Percentiles rank a stretch among this genome's conserved stretches.
Evolutionary conservation across 176 grass and related monocot species (phyloP).

Genomic region (Carex kokanica): DNA sequence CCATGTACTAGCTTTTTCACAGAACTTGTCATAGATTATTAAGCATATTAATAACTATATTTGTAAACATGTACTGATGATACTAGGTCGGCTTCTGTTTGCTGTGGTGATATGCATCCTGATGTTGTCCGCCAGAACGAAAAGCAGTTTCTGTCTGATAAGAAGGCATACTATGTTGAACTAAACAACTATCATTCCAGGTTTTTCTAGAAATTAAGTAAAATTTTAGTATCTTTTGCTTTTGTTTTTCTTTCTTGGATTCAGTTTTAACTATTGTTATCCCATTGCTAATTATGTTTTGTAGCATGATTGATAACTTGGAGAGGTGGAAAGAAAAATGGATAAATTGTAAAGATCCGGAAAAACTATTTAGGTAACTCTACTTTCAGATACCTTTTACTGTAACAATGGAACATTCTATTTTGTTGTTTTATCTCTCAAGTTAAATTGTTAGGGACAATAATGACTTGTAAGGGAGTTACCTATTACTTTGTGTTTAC

Average conservation of each 20-base stretch:
- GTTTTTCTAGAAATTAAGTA: constrained; percentile 31
- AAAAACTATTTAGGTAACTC: constrained; percentile 48
- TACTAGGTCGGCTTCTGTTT: constrained; percentile 63
- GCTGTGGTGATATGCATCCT: constrained; percentile 68
- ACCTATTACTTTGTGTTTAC: neutral
- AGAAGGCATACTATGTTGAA: constrained; percentile 50
- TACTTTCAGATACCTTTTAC: neutral
- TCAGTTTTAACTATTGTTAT: constrained; percentile 24
- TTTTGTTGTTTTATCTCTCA: neutral
- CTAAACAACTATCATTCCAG: constrained; percentile 62
- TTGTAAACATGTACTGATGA: constrained; percentile 23
- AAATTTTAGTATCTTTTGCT: constrained; percentile 22
- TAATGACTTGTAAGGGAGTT: constrained; percentile 13
- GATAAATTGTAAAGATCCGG: constrained; percentile 49
- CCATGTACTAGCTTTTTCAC: constrained; percentile 9
- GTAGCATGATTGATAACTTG: constrained; percentile 68
- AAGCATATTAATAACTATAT: neutral
- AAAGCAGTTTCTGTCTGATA: constrained; percentile 37
- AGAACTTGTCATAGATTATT: neutral
- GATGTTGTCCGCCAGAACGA: constrained; percentile 51
- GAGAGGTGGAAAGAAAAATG: constrained; percentile 71
- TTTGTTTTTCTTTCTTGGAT: neutral
- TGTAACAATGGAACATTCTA: neutral
- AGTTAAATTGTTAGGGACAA: neutral
- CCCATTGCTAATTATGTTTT: constrained; percentile 6